These are phyloP conservation scores for Penicillium sp. DNA, from an alignment of 2,329 filamentous ascomycete genomes.

Conservation along the genomic window DNA sequence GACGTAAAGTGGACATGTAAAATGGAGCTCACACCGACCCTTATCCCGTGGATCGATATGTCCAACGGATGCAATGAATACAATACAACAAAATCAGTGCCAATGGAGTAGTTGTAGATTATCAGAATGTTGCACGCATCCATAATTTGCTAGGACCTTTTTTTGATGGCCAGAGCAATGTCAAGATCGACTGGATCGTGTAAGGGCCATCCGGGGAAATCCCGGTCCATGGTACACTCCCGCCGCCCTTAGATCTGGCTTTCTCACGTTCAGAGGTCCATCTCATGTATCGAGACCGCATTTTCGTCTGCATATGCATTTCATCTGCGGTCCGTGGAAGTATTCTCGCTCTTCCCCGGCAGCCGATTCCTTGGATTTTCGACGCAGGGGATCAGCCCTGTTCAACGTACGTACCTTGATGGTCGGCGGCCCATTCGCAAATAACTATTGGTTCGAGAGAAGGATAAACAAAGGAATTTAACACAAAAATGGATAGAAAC, in stretches of 20 bases:
- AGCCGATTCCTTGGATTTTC: not conserved
- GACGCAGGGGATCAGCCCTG: slow-evolving; percentile 2
- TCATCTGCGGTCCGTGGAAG: slow-evolving; percentile 4
- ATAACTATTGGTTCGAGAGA: slow-evolving; percentile 2
- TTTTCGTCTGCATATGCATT: slow-evolving; percentile 4
- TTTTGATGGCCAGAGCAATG: too few relatives aligned
- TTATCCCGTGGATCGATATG: not conserved
- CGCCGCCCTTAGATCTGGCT: slow-evolving; percentile 11
- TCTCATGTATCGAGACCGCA: not conserved
- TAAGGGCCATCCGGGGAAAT: slow-evolving; percentile 22
- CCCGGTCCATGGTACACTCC: slow-evolving; percentile 30
- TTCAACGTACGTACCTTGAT: slow-evolving; percentile 1
- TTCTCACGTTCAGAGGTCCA: slow-evolving; percentile 4
- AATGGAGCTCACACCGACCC: not conserved
- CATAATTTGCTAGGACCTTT: not conserved
- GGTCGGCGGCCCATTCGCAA: slow-evolving; percentile 3
- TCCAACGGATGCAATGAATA: not conserved
- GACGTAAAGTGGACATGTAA: not conserved
- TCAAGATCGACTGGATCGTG: slow-evolving; percentile 15
- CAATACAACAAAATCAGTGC: not conserved
- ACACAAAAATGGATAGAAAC: not conserved
- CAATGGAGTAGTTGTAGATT: not conserved
- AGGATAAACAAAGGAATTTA: not conserved
- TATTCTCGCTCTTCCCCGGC: not conserved
- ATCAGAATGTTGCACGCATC: not conserved